Evolutionary conservation across 352 stramenopile species (phyloP), one percentile per base, ranked within the genome.

Genomic region (Pythium plurisporium): DNA sequence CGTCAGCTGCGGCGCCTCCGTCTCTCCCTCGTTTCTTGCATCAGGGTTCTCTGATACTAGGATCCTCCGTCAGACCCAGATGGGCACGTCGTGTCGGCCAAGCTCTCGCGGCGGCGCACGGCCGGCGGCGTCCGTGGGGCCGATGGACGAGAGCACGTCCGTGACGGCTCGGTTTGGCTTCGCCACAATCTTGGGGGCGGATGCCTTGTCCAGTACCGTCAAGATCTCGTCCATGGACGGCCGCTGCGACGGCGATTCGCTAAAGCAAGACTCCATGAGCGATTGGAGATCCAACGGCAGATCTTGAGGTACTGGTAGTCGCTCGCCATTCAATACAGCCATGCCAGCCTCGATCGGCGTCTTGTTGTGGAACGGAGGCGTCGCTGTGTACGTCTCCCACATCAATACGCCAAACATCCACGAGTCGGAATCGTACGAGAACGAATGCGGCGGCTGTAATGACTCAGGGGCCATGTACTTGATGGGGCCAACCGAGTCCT

Each of bases 391-490:
- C 10, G 79, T 89, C 55, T 93, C 82, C 76, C 79, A 93, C 79
- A 91, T 89, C 19, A 93, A 64, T 33, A 93, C 81, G 40, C 82
- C 82, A 67, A 91, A 93, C 76, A 89, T 88, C 66, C 85, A 93
- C 58, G 80, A 71, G 49, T 93, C 82, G 14, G 80, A 90, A 37
- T 86, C 64, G 61, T 79, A 87, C 30, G 82, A 93, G 41, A 91
- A 91, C 42, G 73, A 60, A 37, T 91, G 78, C 15, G 82, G 81
- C 26, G 79, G 79, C 50, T 87, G 74, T 4, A 93, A 66, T 6
- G 82, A 93, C 64, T 93, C 82, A 7, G 82, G 82, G 0, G 82
- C 82, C 82, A 93, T 91, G 63, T 89, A 93, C 76, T 89, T 89
- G 50, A 93, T 72, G 11, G 82, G 82, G 0, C 81, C 80, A 10